These are phyloP conservation scores for Coffea humblotiana DNA, from an alignment of 305 asterid species.

Conservation along the genomic window DNA sequence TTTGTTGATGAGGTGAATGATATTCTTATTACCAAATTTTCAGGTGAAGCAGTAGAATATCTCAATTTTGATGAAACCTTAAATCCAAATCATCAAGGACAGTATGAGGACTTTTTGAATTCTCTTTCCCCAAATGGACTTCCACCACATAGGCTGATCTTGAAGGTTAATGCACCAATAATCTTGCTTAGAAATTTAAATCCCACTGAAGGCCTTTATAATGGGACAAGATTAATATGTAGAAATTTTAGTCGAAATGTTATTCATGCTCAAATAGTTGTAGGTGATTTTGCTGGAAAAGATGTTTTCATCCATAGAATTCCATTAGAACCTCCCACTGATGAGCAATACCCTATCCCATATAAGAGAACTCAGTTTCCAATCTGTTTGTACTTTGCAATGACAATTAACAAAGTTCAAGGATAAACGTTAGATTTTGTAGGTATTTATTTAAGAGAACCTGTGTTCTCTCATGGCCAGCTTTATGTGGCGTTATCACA, in stretches of 20 bases:
- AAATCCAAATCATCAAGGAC: background rate
- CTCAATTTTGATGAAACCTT: background rate
- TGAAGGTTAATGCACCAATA: background rate
- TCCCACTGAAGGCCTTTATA: conserved; percentile 10
- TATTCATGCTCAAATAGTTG: background rate
- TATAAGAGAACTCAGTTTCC: background rate
- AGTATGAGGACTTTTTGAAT: conserved; percentile 8
- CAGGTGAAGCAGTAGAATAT: background rate
- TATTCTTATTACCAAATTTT: background rate
- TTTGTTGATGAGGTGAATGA: conserved; percentile 18
- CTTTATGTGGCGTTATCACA: background rate
- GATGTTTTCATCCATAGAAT: background rate
- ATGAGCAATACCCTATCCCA: too few species aligned
- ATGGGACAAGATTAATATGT: conserved; percentile 8
- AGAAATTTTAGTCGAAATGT: background rate
- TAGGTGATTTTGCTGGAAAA: background rate
- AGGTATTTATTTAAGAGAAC: background rate
- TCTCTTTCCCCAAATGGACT: background rate
- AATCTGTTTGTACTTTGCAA: background rate
- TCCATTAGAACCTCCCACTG: background rate
- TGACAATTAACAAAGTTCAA: background rate
- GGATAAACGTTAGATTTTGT: background rate
- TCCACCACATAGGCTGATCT: background rate
- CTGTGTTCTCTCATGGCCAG: background rate
- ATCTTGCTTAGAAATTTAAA: background rate